A percentile compares a stretch with the other conserved stretches of the same genome.
Conservation (phyloP, 2,329 filamentous ascomycete species). For the Pestalotiopsis sp. region DNA sequence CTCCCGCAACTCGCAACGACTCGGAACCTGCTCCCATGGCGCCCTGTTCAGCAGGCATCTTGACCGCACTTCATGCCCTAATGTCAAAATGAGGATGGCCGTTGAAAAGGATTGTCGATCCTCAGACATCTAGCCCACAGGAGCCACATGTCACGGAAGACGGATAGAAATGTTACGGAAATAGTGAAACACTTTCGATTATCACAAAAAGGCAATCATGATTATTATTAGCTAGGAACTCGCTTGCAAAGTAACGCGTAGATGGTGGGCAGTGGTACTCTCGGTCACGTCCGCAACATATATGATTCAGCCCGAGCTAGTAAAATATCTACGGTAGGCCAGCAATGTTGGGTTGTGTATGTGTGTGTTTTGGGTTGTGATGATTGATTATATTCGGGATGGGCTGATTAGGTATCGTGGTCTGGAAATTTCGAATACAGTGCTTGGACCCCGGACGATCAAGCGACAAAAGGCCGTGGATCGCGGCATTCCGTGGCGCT, state of each 20-base stretch:
- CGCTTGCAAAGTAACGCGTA: not conserved
- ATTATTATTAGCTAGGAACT: not conserved
- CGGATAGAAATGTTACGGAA: not conserved
- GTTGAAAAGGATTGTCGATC: slow-evolving; percentile 2
- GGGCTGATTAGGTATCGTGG: not conserved
- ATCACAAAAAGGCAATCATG: not conserved
- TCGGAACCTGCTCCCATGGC: not conserved
- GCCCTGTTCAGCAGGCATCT: not conserved
- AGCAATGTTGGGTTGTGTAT: not conserved
- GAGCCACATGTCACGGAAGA: not conserved
- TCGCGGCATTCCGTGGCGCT: slow-evolving; percentile 9
- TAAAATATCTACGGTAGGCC: not conserved
- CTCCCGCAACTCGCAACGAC: not conserved
- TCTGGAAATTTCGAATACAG: slow-evolving; percentile 6
- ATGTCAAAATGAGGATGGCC: slow-evolving; percentile 5
- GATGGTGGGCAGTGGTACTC: not conserved
- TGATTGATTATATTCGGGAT: not conserved
- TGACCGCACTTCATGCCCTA: slow-evolving; percentile 3
- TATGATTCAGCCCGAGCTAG: not conserved
- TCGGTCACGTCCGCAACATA: not conserved
- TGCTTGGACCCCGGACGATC: not conserved
- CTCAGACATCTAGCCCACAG: not conserved
- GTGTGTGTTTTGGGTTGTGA: not conserved
- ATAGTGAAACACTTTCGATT: not conserved
- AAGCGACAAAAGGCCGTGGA: not conserved